These are phyloP conservation scores for Rhynchospora breviuscula DNA, from an alignment of 176 grass and related monocot genomes.

Conservation along the genomic window DNA sequence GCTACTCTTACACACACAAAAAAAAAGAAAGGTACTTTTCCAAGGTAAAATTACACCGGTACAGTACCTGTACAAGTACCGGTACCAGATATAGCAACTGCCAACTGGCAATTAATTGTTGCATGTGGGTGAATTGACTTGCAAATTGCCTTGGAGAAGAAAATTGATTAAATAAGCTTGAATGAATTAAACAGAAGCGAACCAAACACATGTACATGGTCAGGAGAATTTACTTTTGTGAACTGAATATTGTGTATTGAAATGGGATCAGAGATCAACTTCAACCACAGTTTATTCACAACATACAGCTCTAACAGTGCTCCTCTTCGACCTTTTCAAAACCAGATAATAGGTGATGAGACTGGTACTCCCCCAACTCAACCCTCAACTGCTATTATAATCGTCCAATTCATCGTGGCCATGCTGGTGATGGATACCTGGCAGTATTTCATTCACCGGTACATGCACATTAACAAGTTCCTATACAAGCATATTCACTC, in stretches of 20 bases:
- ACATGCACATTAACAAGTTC: conserved; percentile 84
- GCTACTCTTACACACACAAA: background rate
- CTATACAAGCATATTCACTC: conserved; percentile 81
- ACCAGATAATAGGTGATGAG: conserved; percentile 66
- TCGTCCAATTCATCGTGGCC: conserved; percentile 45
- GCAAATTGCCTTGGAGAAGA: background rate
- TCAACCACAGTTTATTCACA: background rate
- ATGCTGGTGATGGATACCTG: conserved; percentile 90
- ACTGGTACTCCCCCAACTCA: conserved; percentile 33
- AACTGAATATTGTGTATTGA: conserved; percentile 15
- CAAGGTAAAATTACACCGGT: too few relatives aligned
- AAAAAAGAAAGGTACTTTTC: too few relatives aligned
- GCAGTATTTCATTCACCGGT: conserved; percentile 94
- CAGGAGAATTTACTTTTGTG: background rate
- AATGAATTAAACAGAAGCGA: background rate
- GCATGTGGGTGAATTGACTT: background rate
- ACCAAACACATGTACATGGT: background rate
- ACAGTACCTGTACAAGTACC: background rate
- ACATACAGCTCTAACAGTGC: background rate
- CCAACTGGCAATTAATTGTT: background rate
- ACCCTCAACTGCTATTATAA: conserved; percentile 35
- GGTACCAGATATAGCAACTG: background rate
- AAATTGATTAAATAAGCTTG: background rate
- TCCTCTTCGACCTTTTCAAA: background rate
- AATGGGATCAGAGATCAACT: background rate